These are phyloP conservation scores for Colletotrichum echinochloae DNA, from an alignment of 2,329 filamentous ascomycete species.

Conservation along the genomic window DNA sequence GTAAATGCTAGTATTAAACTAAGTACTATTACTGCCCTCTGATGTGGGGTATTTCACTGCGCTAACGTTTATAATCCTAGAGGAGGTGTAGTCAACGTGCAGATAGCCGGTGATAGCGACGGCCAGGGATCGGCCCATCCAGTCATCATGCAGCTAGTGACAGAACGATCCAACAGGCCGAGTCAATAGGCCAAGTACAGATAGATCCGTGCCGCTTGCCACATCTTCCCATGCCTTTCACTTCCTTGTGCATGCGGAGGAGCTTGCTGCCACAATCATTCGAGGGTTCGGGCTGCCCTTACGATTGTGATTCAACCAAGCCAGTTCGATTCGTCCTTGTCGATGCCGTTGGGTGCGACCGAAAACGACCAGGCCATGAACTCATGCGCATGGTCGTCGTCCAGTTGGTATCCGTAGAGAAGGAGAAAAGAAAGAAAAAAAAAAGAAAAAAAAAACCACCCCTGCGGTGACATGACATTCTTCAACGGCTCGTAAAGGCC, in stretches of 20 bases:
- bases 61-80: too few species aligned
- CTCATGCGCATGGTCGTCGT: constrained; percentile 1
- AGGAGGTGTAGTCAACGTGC: too few species aligned
- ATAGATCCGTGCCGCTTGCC: constrained; percentile 9
- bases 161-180: constrained; percentile 19
- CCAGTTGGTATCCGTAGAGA: constrained; percentile 3
- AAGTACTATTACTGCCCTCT: too few species aligned
- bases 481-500: constrained; percentile 38
- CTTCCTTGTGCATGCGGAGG: neutral
- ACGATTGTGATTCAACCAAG: constrained; percentile 5
- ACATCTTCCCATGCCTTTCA: constrained; percentile 1
- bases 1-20: too few species aligned
- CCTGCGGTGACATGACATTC: constrained; percentile 36
- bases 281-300: constrained; percentile 5
- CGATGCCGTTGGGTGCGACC: constrained; percentile 17
- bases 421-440: too few species aligned
- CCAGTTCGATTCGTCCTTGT: neutral
- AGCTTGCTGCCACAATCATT: constrained; percentile 5
- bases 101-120: constrained; percentile 15
- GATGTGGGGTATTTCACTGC: too few species aligned
- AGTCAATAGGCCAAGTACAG: constrained; percentile 15
- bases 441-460: neutral
- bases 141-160: constrained; percentile 24
- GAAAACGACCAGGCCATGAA: constrained; percentile 17
- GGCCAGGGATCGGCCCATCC: neutral